Percentiles rank a stretch among this genome's conserved stretches.
These are phyloP conservation scores for Phyllosticta paracitricarpa DNA, from an alignment of 2,329 filamentous ascomycete species.

Conservation along the genomic window DNA sequence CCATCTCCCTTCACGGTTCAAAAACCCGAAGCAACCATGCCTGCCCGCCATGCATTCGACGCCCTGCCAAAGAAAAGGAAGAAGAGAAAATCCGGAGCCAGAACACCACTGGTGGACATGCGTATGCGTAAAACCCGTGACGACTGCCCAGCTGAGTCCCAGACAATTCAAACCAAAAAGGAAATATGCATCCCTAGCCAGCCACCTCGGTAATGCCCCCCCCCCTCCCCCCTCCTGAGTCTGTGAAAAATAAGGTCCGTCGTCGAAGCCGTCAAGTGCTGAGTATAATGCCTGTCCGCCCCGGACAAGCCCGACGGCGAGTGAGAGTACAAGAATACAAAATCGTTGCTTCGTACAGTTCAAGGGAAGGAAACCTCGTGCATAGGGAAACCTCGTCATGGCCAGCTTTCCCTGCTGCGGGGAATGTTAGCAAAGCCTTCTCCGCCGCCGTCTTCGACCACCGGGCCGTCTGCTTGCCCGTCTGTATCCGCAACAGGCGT, in stretches of 20 bases:
- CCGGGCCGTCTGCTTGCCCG: neutral
- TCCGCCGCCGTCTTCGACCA: neutral
- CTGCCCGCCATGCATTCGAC: neutral
- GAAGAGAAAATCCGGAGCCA: neutral
- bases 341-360: neutral
- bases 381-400: neutral
- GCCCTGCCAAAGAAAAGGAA: neutral
- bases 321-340: neutral
- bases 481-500: neutral
- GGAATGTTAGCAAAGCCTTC: neutral
- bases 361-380: neutral
- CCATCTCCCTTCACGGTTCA: neutral
- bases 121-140: neutral
- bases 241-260: no score
- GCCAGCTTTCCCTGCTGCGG: neutral
- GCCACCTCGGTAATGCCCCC: neutral
- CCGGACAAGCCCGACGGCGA: neutral
- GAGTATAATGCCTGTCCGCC: neutral
- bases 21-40: neutral
- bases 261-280: no score
- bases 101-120: neutral
- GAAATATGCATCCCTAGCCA: neutral
- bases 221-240: neutral
- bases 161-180: neutral
- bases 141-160: neutral